A percentile compares a stretch with the other conserved stretches of the same genome.
Evolutionary conservation across 73 alveolate species (phyloP).

Genomic region (Paramecium primaurelia): DNA sequence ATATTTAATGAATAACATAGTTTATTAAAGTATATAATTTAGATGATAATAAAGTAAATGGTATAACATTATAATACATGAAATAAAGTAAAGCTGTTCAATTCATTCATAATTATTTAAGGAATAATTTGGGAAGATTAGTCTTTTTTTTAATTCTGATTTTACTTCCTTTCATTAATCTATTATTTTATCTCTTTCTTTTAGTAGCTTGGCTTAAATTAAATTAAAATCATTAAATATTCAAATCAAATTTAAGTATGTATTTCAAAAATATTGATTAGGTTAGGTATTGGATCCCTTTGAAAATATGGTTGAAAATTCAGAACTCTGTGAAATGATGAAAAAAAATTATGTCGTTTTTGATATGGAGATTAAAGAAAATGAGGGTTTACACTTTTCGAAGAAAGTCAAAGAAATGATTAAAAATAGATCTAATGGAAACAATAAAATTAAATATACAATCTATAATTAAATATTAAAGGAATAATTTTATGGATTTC

Average conservation of each 20-base stretch:
- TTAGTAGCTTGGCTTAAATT: not conserved
- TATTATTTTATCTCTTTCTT: not conserved
- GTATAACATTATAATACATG: not conserved
- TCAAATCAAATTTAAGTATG: not conserved
- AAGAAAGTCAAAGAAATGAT: not conserved
- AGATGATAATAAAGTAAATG: constrained; percentile 18
- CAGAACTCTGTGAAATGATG: constrained; percentile 19
- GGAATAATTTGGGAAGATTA: not conserved
- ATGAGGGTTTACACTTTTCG: constrained; percentile 2
- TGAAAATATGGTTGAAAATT: constrained; percentile 8
- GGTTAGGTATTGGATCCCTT: constrained; percentile 3
- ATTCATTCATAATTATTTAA: not conserved
- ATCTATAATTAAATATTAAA: not conserved
- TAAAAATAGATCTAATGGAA: constrained; percentile 34
- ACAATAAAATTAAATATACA: constrained; percentile 17
- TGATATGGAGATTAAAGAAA: not conserved
- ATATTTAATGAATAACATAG: not conserved
- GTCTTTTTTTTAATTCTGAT: not conserved
- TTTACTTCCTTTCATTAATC: constrained; percentile 1
- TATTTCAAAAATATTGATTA: not conserved
- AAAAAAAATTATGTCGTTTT: not conserved
- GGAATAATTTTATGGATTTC: constrained; percentile 8
- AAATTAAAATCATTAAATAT: not conserved
- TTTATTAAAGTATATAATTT: not conserved
- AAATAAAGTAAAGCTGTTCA: not conserved